Evolutionary conservation across 129 eudicot species (phyloP), one percentile per base, ranked within the genome.

Genomic region (Rutidosis leptorrhynchoides): DNA sequence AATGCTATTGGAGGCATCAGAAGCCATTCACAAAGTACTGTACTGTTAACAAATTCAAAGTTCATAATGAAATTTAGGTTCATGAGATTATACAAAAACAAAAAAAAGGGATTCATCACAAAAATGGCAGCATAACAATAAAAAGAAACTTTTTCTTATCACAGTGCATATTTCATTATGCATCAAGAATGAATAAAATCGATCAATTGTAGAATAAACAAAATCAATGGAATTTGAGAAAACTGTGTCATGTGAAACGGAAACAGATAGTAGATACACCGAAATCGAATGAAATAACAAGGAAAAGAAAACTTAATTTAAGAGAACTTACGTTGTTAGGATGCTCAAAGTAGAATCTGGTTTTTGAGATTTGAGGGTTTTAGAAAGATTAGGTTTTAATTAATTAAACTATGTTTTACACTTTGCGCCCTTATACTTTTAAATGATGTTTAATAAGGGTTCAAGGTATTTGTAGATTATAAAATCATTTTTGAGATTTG

Each of bases 11-110:
- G 73, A 81, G 24, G 79, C 52, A 48, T 75, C 78, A 58, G 80
- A 81, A 54, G 81, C 72, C 89, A 84, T 84, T 56, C 16, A 42
- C 27, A 77, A 64, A 9, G 20, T 42, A 61, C 80, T 62, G 20
- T 42, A 61, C 80, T 62, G 74, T 20, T 29, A 72, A 43, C 76
- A 72, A 32, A 52, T 25, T 54, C 48, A 10, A 74, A 42, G 28
- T 42, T 54, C 45, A 63, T 27, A 32, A 62, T 71, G 25, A 51
- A 15, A 19, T 46, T 7, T 23, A 20, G 14, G 12, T 49, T 67
- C 52, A 8, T 51, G 15, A 22, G 32, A 52, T 52, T 15, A 20
- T 23, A 14, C 15, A 7, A 42, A 12, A 25, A 3, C 30, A 42
- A 59, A 7, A 59, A 25, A 59, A 59, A 3, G 8, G n/a, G 8